phyloP scores from a whole-genome alignment of 2,329 filamentous ascomycete species.

The Fusarium zealandicum region DNA sequence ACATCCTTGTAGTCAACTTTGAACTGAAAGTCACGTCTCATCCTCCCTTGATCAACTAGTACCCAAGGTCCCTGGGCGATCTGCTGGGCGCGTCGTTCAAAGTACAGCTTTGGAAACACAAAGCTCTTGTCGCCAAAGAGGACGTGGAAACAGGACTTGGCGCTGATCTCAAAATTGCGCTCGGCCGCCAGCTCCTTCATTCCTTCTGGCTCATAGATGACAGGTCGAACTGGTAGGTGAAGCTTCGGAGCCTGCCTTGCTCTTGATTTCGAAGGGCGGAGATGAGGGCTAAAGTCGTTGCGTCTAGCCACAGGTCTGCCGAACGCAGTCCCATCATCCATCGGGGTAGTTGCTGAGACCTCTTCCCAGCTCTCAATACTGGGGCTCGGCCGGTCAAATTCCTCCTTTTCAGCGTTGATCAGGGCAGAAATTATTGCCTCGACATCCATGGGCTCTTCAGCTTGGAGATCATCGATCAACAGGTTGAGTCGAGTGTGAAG shows the following conservation, averaged over 20 bases:
- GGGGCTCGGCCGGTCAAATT: slow-evolving; percentile 66
- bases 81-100: slow-evolving; percentile 78
- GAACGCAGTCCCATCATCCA: slow-evolving; percentile 59
- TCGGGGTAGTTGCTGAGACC: slow-evolving; percentile 66
- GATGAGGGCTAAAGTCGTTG: slow-evolving; percentile 47
- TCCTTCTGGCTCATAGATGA: slow-evolving; percentile 83
- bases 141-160: slow-evolving; percentile 94
- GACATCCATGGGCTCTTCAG: slow-evolving; percentile 72
- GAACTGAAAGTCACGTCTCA: slow-evolving; percentile 83
- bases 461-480: slow-evolving; percentile 79
- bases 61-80: slow-evolving; percentile 90
- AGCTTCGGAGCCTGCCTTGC: slow-evolving; percentile 69
- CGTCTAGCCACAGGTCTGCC: slow-evolving; percentile 48
- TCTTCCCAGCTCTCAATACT: slow-evolving; percentile 94
- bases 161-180: slow-evolving; percentile 85
- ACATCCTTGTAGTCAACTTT: slow-evolving; percentile 73
- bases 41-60: slow-evolving; percentile 70
- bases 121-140: slow-evolving; percentile 96
- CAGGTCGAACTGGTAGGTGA: slow-evolving; percentile 80
- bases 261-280: slow-evolving; percentile 45
- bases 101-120: slow-evolving; percentile 89
- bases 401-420: slow-evolving; percentile 74
- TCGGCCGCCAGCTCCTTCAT: slow-evolving; percentile 80
- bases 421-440: slow-evolving; percentile 75
- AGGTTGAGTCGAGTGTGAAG: slow-evolving; percentile 86